Conservation (phyloP, 345 rosid species). For the Eucalyptus erythrocorys region DNA sequence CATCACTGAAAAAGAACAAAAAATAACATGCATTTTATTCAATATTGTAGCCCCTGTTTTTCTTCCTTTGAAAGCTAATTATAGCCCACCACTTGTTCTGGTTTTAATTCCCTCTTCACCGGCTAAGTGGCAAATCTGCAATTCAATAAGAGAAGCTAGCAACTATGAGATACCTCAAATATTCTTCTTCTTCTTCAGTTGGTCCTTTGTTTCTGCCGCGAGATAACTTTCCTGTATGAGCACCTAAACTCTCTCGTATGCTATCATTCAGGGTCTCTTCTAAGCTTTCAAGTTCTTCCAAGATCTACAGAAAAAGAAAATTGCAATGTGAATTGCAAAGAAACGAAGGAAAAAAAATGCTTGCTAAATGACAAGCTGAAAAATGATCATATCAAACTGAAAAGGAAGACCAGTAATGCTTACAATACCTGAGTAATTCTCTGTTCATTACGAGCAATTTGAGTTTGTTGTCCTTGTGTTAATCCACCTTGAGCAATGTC, state of each 20-base stretch:
- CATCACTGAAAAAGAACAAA: constrained; percentile 42
- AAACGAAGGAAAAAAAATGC: neutral
- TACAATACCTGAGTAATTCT: constrained; percentile 62
- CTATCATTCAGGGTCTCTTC: constrained; percentile 95
- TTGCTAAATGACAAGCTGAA: neutral
- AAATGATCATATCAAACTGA: neutral
- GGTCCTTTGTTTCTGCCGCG: constrained; percentile 42
- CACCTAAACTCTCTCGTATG: constrained; percentile 88
- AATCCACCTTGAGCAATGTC: constrained; percentile 95
- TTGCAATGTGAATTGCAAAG: neutral
- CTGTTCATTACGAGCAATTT: constrained; percentile 97
- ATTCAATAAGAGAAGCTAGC: neutral
- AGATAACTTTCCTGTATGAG: constrained; percentile 46
- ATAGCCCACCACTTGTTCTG: neutral
- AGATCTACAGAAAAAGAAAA: constrained; percentile 26
- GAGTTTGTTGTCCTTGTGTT: constrained; percentile 98
- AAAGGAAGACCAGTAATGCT: neutral
- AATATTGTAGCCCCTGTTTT: neutral
- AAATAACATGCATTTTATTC: neutral
- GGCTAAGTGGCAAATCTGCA: neutral
- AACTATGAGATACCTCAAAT: constrained; percentile 36
- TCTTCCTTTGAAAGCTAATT: neutral
- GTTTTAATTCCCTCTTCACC: neutral
- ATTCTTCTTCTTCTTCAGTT: constrained; percentile 52
- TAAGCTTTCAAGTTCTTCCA: constrained; percentile 94